These are phyloP conservation scores for Erigeron canadensis DNA, from an alignment of 129 eudicot species.

Conservation along the genomic window DNA sequence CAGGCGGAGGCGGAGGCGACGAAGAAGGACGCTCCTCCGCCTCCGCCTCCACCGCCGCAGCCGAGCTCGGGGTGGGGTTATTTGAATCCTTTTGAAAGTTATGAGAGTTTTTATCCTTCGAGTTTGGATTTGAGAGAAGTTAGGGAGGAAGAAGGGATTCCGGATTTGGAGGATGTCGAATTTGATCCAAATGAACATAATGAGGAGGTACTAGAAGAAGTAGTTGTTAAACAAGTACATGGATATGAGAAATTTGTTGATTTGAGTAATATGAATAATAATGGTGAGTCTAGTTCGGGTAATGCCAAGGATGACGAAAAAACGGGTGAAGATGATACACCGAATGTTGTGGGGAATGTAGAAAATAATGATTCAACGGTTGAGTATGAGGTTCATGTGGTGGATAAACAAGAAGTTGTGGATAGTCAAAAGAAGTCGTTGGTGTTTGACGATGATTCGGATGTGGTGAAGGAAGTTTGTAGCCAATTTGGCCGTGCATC, in stretches of 20 bases:
- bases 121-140: slow-evolving; percentile 74
- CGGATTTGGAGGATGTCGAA: slow-evolving; percentile 93
- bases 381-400: slow-evolving; percentile 91
- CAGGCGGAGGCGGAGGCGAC: slow-evolving; percentile 31
- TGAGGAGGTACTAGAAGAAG: slow-evolving; percentile 7
- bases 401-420: slow-evolving; percentile 76
- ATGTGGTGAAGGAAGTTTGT: slow-evolving; percentile 77
- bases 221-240: slow-evolving; percentile 75
- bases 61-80: slow-evolving; percentile 74
- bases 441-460: slow-evolving; percentile 53
- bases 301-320: slow-evolving; percentile 29
- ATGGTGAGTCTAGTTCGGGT: slow-evolving; percentile 34
- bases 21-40: slow-evolving; percentile 55
- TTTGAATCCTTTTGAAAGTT: slow-evolving; percentile 70
- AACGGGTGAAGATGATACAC: slow-evolving; percentile 5
- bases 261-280: slow-evolving; percentile 24
- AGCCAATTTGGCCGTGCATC: slow-evolving; percentile 76
- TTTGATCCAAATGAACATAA: slow-evolving; percentile 27
- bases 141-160: slow-evolving; percentile 95
- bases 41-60: slow-evolving; percentile 82
- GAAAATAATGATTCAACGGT: slow-evolving; percentile 46
- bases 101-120: slow-evolving; percentile 56
- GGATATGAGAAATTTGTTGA: slow-evolving; percentile 67
- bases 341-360: slow-evolving; percentile 33
- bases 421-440: slow-evolving; percentile 40